These are phyloP conservation scores for Podaxis rugospora DNA, from an alignment of 768 basidiomycete species.

Conservation along the genomic window DNA sequence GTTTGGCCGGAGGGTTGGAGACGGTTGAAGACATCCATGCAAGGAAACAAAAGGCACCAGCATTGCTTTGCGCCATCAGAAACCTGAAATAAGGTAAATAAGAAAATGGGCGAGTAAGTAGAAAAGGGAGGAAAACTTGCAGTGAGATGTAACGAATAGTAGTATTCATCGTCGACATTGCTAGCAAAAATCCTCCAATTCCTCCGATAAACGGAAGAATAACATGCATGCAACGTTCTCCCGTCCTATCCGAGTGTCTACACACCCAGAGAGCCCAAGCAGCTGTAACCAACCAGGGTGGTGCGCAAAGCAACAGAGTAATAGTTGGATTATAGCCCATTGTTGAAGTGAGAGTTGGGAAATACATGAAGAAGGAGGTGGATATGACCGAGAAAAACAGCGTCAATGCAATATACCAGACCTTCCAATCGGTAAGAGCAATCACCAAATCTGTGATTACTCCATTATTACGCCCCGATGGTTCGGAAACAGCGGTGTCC, in stretches of 20 bases:
- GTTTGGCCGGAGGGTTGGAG: conserved; percentile 72
- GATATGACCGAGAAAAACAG: conserved; percentile 42
- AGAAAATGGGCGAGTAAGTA: not conserved
- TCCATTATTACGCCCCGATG: conserved; percentile 10
- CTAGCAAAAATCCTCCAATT: conserved; percentile 64
- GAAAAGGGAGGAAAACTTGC: conserved; percentile 25
- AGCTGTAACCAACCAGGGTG: conserved; percentile 65
- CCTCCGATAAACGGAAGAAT: conserved; percentile 48
- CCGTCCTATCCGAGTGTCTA: conserved; percentile 66
- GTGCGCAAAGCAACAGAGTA: conserved; percentile 51
- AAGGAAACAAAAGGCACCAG: conserved; percentile 64
- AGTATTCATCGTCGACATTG: conserved; percentile 58
- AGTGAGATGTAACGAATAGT: conserved; percentile 62
- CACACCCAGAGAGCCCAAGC: conserved; percentile 49
- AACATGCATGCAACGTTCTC: conserved; percentile 73
- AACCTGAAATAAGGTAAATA: conserved; percentile 42
- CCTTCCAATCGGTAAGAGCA: conserved; percentile 67
- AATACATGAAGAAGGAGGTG: conserved; percentile 69
- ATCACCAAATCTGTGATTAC: conserved; percentile 40
- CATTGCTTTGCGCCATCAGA: conserved; percentile 71
- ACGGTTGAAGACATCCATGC: conserved; percentile 49
- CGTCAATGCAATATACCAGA: conserved; percentile 52
- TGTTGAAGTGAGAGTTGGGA: conserved; percentile 70
- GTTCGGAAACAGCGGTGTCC: conserved; percentile 30
- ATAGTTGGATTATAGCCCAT: conserved; percentile 60